Evolutionary conservation across 2,329 filamentous ascomycete species (phyloP), one percentile per base, ranked within the genome.

Genomic region (Cadophora sp.): DNA sequence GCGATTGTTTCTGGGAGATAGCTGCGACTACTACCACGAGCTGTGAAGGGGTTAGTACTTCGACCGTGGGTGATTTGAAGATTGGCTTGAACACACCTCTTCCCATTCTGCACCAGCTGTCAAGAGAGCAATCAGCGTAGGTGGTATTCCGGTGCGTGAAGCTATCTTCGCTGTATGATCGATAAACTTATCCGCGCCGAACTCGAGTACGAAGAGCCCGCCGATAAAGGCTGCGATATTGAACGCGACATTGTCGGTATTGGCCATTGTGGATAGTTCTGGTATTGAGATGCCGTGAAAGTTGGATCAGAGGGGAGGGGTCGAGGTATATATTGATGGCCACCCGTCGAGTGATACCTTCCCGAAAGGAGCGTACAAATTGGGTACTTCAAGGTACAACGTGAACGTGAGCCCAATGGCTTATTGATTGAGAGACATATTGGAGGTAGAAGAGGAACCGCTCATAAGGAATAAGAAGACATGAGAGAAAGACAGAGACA

Each of bases 91-190:
- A 58, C 72, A 55, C 73, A 84, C 83, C 80, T 86, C 84, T 80
- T 87, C 85, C 79, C 82, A 87, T 77, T 86, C 84, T 50, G 80
- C 83, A 20, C 84, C 84, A 14, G 81, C 83, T 3, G 84, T 86
- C 43, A 87, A 76, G 8, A 87, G 78, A 4, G 80, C 82, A 68
- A 87, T 81, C 30, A 86, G 62, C 2, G 82, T 82, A 36, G 80
- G 79, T 1, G 83, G 80, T 14, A 87, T 76, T 18, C 80, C 77
- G 1, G 82, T 74, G 1, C 80, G 80, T 39, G 74, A 76, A 11
- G 82, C 83, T 14, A 85, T 76, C 41, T 81, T 77, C 7, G 81
- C 82, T 6, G 83, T 84, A 63, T 85, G 81, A 68, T 84, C 80
- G 67, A 86, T 78, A 73, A 86, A 85, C 61, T 81, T 82, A 72